These are phyloP conservation scores for Nicotiana sylvestris DNA, from an alignment of 257 asterid species.

Conservation along the genomic window DNA sequence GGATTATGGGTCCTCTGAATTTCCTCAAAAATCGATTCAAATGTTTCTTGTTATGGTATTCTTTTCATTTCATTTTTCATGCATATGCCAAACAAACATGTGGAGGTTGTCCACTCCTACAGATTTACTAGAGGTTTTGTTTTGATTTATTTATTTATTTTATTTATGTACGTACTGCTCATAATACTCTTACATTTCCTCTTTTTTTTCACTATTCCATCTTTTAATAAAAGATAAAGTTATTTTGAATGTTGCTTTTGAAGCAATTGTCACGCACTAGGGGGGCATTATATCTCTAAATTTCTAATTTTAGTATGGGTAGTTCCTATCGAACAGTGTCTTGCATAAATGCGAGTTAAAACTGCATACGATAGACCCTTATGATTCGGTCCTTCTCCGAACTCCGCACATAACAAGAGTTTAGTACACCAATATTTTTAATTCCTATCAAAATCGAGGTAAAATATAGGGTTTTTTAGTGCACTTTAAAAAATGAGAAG, in stretches of 20 bases:
- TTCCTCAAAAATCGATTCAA: slow-evolving; percentile 26
- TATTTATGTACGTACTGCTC: too few relatives aligned
- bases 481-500: too few relatives aligned
- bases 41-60: slow-evolving; percentile 15
- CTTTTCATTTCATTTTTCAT: background rate
- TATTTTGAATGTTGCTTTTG: background rate
- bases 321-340: background rate
- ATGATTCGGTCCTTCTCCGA: too few relatives aligned
- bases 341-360: too few relatives aligned
- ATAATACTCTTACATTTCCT: too few relatives aligned
- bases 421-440: too few relatives aligned
- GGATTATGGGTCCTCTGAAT: slow-evolving; percentile 36
- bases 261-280: slow-evolving; percentile 9
- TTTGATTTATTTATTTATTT: background rate
- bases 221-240: slow-evolving; percentile 2
- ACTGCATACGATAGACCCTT: too few relatives aligned
- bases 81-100: slow-evolving; percentile 11
- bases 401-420: too few relatives aligned
- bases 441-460: background rate
- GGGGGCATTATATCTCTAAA: background rate
- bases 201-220: background rate
- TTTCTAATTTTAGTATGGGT: background rate
- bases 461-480: too few relatives aligned
- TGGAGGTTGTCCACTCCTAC: background rate
- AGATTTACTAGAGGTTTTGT: background rate